Evolutionary conservation across 2,329 filamentous ascomycete genomes (phyloP).

Genomic region (Tolypocladium paradoxum): DNA sequence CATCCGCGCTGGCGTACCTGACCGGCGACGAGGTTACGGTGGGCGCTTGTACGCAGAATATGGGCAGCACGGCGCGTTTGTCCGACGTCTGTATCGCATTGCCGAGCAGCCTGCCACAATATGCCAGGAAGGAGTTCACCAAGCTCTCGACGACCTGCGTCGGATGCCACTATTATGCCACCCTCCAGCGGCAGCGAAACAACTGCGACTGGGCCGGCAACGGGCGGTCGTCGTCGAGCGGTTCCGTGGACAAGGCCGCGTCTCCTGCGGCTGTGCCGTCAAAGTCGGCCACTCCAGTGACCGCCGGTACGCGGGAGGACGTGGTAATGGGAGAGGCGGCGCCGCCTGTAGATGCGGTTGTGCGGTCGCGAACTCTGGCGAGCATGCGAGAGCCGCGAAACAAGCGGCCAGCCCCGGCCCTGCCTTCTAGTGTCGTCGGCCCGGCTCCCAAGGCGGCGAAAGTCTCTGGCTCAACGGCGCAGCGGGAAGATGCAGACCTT

Average conservation of each 20-base stretch:
- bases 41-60: conserved; percentile 2
- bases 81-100: conserved; percentile 17
- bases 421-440: neutral
- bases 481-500: conserved; percentile 7
- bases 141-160: conserved; percentile 14
- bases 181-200: conserved; percentile 13
- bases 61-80: conserved; percentile 8
- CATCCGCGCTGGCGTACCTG: conserved; percentile 20
- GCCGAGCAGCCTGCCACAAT: conserved; percentile 7
- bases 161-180: conserved; percentile 18
- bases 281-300: neutral
- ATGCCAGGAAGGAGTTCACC: conserved; percentile 11
- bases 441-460: neutral
- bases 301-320: neutral
- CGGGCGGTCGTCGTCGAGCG: neutral
- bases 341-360: neutral
- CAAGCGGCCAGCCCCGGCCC: neutral
- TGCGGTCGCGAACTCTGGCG: neutral
- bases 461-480: neutral
- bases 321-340: neutral
- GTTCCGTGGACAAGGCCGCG: neutral
- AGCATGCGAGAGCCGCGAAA: neutral
- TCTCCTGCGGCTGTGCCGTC: neutral
- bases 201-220: neutral
- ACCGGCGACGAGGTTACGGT: conserved; percentile 15